These are phyloP conservation scores for Phoenix roebelenii DNA, from an alignment of 176 grass and related monocot species.

Conservation along the genomic window DNA sequence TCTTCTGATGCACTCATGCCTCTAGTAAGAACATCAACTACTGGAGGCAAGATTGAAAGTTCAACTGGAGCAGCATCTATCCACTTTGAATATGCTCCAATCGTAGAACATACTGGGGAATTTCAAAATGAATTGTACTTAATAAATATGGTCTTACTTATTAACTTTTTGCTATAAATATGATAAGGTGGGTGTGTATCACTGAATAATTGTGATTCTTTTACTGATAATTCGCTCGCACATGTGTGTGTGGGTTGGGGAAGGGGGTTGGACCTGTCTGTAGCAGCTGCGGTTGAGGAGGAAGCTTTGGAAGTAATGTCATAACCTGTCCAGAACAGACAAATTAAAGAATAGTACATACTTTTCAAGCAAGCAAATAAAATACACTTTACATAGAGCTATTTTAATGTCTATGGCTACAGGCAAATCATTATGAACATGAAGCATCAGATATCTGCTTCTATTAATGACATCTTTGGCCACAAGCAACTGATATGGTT, in stretches of 20 bases:
- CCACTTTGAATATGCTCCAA: constrained; percentile 97
- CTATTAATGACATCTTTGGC: too few relatives aligned
- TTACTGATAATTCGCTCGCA: too few relatives aligned
- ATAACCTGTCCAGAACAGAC: constrained; percentile 54
- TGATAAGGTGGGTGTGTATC: too few relatives aligned
- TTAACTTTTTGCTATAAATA: too few relatives aligned
- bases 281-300: constrained; percentile 56
- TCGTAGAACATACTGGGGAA: constrained; percentile 67
- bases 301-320: constrained; percentile 72
- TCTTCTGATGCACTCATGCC: constrained; percentile 85
- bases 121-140: constrained; percentile 1
- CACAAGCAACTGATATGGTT: too few relatives aligned
- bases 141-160: neutral
- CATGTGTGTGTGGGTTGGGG: too few relatives aligned
- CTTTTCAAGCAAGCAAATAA: too few relatives aligned
- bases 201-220: too few relatives aligned
- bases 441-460: too few relatives aligned
- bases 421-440: neutral
- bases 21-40: constrained; percentile 86
- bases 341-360: neutral
- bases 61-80: constrained; percentile 74
- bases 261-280: constrained; percentile 47
- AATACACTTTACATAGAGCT: too few relatives aligned
- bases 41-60: constrained; percentile 68
- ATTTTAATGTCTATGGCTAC: neutral